Evolutionary conservation across 1,139 yeast species (phyloP), one percentile per base, ranked within the genome.

Genomic region (Hanseniaspora uvarum): DNA sequence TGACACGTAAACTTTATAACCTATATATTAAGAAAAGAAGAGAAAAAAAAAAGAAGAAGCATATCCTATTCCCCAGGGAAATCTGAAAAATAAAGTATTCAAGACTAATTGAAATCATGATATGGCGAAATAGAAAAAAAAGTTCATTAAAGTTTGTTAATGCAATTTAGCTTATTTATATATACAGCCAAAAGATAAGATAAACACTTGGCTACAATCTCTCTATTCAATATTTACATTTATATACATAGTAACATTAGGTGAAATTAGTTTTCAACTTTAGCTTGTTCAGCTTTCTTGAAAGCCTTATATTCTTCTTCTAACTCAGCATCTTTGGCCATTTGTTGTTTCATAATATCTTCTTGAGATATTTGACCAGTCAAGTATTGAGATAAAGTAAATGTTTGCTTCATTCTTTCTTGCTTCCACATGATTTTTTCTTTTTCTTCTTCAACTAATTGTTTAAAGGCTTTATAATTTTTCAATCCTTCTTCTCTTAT

Each of bases 401-500:
- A 74, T 59, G 81, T 79, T 67, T 81, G 85, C 65, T 83, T 86
- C 70, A 85, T 76, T 63, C 86, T 94, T 70, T 83, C 83, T 68
- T 86, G 83, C 65, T 82, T 86, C 61, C 83, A 85, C 63, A 85
- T 74, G 68, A 89, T 76, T 73, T 87, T 86, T 59, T 83, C 88
- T 59, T 94, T 95, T 70, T 92, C 86, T 70, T 88, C 96, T 63
- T 82, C 79, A 63, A 92, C 78, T 67, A 85, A 80, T 68, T 80
- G 81, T 70, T 83, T 83, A 78, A 87, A 86, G 61, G 82, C 81
- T 64, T 83, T 81, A 69, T 87, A 92, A 67, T 87, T 89, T 73
- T 79, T 79, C 69, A 87, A 95, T 61, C 96, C 96, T 66, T 86
- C 94, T 67, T 88, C 94, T 66, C 97, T 84, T 60, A 88, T 83